A percentile compares a stretch with the other conserved stretches of the same genome.
These are phyloP conservation scores for Rhodotorula graminis DNA, from an alignment of 768 basidiomycete genomes.

Conservation along the genomic window DNA sequence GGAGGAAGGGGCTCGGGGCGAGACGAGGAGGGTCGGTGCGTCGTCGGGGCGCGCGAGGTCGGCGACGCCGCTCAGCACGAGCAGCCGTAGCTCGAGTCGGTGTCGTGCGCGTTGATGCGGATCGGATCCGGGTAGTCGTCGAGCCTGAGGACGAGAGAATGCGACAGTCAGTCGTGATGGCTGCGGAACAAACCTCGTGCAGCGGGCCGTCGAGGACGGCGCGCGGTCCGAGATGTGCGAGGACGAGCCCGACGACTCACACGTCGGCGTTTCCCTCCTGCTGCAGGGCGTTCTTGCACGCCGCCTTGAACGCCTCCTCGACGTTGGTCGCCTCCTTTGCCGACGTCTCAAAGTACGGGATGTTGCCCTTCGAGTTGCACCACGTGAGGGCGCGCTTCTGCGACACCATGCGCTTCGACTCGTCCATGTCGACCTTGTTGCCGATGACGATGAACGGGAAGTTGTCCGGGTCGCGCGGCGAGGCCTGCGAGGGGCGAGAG, in stretches of 20 bases:
- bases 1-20: background rate
- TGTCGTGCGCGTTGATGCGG: constrained; percentile 86
- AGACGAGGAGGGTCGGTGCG: background rate
- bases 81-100: constrained; percentile 91
- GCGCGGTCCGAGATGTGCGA: too few relatives aligned
- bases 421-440: constrained; percentile 99
- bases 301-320: constrained; percentile 98
- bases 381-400: constrained; percentile 99
- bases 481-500: constrained; percentile 60
- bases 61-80: constrained; percentile 44
- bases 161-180: background rate
- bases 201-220: too few relatives aligned
- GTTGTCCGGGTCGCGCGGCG: constrained; percentile 98
- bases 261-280: constrained; percentile 95
- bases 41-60: too few relatives aligned
- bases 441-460: constrained; percentile 98
- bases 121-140: constrained; percentile 99
- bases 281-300: constrained; percentile 97
- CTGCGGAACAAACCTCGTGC: too few relatives aligned
- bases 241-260: constrained; percentile 53
- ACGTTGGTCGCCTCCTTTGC: constrained; percentile 99
- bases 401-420: constrained; percentile 95
- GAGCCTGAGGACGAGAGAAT: constrained; percentile 56
- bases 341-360: constrained; percentile 99
- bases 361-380: constrained; percentile 99